These are phyloP conservation scores for Oropetium thomaeum DNA, from an alignment of 176 grass and related monocot species.

Conservation along the genomic window DNA sequence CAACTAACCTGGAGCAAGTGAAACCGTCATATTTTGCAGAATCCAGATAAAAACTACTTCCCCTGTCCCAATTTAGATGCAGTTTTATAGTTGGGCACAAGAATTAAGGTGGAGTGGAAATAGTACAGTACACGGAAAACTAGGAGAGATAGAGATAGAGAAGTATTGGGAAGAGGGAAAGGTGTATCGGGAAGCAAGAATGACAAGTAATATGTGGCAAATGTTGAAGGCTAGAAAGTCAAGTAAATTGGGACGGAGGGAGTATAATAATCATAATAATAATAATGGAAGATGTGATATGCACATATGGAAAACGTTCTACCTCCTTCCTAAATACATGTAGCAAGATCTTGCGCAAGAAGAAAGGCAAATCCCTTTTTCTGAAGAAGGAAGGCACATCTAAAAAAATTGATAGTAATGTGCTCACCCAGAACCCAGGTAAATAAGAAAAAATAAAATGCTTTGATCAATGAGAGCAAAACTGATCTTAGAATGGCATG, in stretches of 20 bases:
- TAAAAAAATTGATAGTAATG: not conserved
- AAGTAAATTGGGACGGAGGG: too few relatives aligned
- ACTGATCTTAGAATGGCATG: slow-evolving; percentile 5
- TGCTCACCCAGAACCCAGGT: not conserved
- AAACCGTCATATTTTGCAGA: slow-evolving; percentile 22
- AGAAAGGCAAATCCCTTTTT: not conserved
- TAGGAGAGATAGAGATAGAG: too few relatives aligned
- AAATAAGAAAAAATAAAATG: not conserved
- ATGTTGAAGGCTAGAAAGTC: too few relatives aligned
- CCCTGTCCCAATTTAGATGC: too few relatives aligned
- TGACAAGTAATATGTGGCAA: too few relatives aligned
- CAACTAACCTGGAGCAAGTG: slow-evolving; percentile 44
- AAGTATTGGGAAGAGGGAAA: too few relatives aligned
- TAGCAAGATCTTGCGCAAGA: not conserved
- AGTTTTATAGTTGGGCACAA: too few relatives aligned
- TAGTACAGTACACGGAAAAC: too few relatives aligned
- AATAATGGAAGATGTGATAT: not conserved
- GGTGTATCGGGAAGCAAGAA: too few relatives aligned
- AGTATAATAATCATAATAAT: not conserved
- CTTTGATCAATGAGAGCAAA: not conserved
- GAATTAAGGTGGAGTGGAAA: too few relatives aligned
- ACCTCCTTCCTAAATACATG: not conserved
- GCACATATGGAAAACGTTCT: slow-evolving; percentile 6
- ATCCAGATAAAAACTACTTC: not conserved
- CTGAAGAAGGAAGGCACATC: too few relatives aligned